Evolutionary conservation across 2,329 filamentous ascomycete species (phyloP), one percentile per base, ranked within the genome.

Genomic region (Fusarium austroafricanum): DNA sequence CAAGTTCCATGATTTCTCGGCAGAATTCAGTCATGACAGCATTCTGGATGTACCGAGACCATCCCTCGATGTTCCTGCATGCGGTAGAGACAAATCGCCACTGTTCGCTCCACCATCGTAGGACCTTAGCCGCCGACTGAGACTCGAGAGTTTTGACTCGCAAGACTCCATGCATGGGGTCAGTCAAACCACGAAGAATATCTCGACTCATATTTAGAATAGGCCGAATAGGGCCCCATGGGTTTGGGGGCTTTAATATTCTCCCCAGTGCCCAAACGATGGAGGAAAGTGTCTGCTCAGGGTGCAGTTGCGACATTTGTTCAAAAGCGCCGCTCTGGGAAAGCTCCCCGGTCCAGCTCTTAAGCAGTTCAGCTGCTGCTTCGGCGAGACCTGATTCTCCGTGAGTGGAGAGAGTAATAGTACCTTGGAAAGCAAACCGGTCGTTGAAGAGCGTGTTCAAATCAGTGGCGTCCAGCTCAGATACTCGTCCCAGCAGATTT

Each of bases 1-100:
- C 94, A 75, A 97, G 92, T 73, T 98, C 93, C 88, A 99, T 99
- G 15, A 92, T 92, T 75, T 97, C 93, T 69, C 96, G 90, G 75
- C 94, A 97, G 74, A 98, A 97, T 58, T 97, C 90, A 73, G 94
- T 90, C 92, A 99, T 94, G 54, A 88, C 83, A 20, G 83, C 80
- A 75, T 93, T 96, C 50, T 95, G 90, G 60, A 92, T 88, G 6
- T 86, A 86, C 15, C 87, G 82, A 67, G 93, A 93, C 96, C 96
- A 99, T 12, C 83, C 82, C 75, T 97, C 94, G 5, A 94, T 96
- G 62, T 90, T 89, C 40, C 89, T 84, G 74, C 97, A 97, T 17
- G 95, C 92, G 56, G 91, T 90, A 40, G 90, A 90, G 42, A 98
- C 84, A 44, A 89, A 90, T 57, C 87, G 86, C 96, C 96, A 99